Evolutionary conservation across 768 basidiomycete genomes (phyloP), one percentile per base, ranked within the genome.

Genomic region (Leccinum rimulosum): DNA sequence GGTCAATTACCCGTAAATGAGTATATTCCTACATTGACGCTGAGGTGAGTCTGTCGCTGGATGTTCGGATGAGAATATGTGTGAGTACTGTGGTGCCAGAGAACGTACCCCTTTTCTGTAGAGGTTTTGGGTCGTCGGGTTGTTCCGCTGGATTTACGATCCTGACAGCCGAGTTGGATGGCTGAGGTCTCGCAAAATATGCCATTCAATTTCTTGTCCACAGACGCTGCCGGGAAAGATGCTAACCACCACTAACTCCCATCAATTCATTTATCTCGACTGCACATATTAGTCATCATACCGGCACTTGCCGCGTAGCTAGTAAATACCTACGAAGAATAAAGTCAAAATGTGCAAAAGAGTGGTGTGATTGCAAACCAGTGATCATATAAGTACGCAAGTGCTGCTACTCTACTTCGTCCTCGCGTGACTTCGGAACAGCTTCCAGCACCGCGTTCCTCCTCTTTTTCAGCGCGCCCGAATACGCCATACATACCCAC

Each of bases 1-100:
- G 5, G 38, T 63, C 3, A 73, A 17, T 63, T 75, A 95, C 93
- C 95, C 94, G 70, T 95, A 90, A 62, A 96, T 95, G 72, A 90
- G 77, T 54, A 95, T 85, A 78, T 97, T 96, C 69, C 91, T 86
- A 75, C 94, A 97, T 68, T 94, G 89, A 55, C 88, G 84, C 71
- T 87, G 86, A 14, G 82, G 80, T 50, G 84, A 79, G 75, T 91
- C 88, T 90, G 68, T 45, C 45, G 48, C 14, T 48, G 45, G 22
- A 15, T 22, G 50, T 61, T 59, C 33, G 63, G 55, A 52, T 50
- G 55, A 50, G 57, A 56, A 45, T 40, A 40, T 43, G n/a, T 43
- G n/a, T 43, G 6, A 4, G 6, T 5, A 14, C 12, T 33, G 27
- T 28, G 17, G 56, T 36, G 27, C 27, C 25, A 25, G 25, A 17